These are phyloP conservation scores for Daldinia childiae DNA, from an alignment of 495 filamentous ascomycete genomes.

Conservation along the genomic window DNA sequence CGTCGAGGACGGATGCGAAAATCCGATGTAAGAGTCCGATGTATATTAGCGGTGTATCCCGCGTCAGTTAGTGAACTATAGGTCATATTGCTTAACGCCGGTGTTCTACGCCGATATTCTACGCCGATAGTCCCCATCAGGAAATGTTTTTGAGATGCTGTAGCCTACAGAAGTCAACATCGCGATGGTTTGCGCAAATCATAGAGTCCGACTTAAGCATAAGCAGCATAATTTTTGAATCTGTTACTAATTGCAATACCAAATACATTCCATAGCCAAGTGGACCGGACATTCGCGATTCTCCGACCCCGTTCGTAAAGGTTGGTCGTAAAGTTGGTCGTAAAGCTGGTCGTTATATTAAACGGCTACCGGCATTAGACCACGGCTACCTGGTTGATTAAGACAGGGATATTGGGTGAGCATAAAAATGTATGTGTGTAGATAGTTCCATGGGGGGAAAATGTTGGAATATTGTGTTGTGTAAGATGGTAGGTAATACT, in stretches of 20 bases:
- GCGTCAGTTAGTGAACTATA: not conserved
- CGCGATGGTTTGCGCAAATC: not conserved
- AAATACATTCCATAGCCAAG: not conserved
- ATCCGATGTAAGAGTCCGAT: not conserved
- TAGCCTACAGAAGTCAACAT: not conserved
- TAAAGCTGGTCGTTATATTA: not conserved
- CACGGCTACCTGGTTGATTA: not conserved
- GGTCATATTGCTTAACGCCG: not conserved
- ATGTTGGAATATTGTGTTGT: not conserved
- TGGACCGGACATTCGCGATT: not conserved
- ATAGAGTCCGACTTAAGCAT: not conserved
- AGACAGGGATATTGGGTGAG: not conserved
- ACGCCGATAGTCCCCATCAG: not conserved
- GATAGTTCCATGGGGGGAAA: not conserved
- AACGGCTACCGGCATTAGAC: not conserved
- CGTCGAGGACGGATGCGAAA: conserved; percentile 3
- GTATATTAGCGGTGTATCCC: not conserved
- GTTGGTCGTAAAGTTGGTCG: too few species aligned
- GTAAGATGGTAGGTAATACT: too few species aligned
- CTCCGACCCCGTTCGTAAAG: not conserved
- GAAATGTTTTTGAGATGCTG: not conserved
- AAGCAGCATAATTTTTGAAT: not conserved
- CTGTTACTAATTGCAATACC: not conserved
- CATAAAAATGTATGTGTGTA: not conserved
- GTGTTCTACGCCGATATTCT: not conserved